These are phyloP conservation scores for Arthrobotrys entomopaga DNA, from an alignment of 2,329 filamentous ascomycete genomes.

Conservation along the genomic window DNA sequence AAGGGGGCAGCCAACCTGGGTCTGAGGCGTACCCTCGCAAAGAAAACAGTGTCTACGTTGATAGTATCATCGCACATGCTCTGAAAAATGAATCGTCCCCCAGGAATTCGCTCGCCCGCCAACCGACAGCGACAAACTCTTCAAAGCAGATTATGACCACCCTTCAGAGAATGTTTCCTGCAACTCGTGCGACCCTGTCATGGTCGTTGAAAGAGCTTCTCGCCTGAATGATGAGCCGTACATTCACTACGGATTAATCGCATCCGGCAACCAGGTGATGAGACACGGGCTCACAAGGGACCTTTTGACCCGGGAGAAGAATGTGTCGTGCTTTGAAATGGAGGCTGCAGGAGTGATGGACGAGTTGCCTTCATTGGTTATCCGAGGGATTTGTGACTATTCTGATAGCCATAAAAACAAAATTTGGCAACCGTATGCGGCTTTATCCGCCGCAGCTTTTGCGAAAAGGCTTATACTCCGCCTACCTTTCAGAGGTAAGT, in stretches of 20 bases:
- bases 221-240: neutral
- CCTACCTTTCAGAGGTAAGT: too few relatives aligned
- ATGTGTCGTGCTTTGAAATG: slow-evolving; percentile 11
- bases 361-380: slow-evolving; percentile 17
- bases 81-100: too few relatives aligned
- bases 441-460: neutral
- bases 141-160: slow-evolving; percentile 12
- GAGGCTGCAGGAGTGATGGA: slow-evolving; percentile 60
- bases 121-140: slow-evolving; percentile 4
- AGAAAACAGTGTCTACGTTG: too few relatives aligned
- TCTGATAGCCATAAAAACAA: slow-evolving; percentile 63
- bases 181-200: neutral
- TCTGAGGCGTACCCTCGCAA: neutral
- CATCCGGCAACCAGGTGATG: slow-evolving; percentile 1
- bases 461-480: neutral
- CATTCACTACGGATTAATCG: slow-evolving; percentile 12
- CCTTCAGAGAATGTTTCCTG: neutral
- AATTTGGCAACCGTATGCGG: slow-evolving; percentile 57
- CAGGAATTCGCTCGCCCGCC: neutral
- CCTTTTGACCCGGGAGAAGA: too few relatives aligned
- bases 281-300: slow-evolving; percentile 7
- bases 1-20: neutral
- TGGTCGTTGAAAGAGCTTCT: neutral
- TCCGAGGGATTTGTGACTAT: slow-evolving; percentile 21
- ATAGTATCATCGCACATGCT: too few relatives aligned